These are phyloP conservation scores for Nicotiana benthamiana DNA, from an alignment of 257 asterid species.

Conservation along the genomic window DNA sequence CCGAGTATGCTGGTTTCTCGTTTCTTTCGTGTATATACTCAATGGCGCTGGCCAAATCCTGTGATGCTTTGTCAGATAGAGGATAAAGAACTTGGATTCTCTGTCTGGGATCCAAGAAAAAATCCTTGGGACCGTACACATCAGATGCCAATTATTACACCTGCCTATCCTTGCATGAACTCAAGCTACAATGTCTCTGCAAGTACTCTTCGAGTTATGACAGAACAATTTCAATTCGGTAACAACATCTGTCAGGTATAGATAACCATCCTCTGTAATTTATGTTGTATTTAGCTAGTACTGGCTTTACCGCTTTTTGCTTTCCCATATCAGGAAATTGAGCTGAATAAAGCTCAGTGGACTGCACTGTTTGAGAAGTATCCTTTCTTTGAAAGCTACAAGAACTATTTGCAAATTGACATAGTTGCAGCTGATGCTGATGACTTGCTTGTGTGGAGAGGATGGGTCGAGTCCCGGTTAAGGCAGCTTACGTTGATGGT, in stretches of 20 bases:
- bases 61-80: conserved; percentile 87
- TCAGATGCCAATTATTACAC: conserved; percentile 95
- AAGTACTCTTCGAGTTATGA: conserved; percentile 87
- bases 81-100: conserved; percentile 80
- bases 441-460: conserved; percentile 95
- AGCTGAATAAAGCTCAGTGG: conserved; percentile 74
- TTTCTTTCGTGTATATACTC: conserved; percentile 74
- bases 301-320: neutral
- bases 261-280: neutral
- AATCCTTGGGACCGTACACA: conserved; percentile 83
- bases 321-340: conserved; percentile 62
- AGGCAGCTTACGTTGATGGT: conserved; percentile 91
- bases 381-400: conserved; percentile 77
- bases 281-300: neutral
- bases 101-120: conserved; percentile 91
- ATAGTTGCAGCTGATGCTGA: conserved; percentile 70
- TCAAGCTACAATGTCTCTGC: conserved; percentile 95
- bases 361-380: conserved; percentile 72
- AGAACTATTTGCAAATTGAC: conserved; percentile 84
- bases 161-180: conserved; percentile 99
- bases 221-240: conserved; percentile 77
- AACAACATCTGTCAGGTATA: conserved; percentile 74
- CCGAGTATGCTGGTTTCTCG: conserved; percentile 97
- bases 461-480: conserved; percentile 96
- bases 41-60: conserved; percentile 99